Evolutionary conservation across 1,139 yeast genomes (phyloP).

Genomic region (Lipomyces yarrowii): DNA sequence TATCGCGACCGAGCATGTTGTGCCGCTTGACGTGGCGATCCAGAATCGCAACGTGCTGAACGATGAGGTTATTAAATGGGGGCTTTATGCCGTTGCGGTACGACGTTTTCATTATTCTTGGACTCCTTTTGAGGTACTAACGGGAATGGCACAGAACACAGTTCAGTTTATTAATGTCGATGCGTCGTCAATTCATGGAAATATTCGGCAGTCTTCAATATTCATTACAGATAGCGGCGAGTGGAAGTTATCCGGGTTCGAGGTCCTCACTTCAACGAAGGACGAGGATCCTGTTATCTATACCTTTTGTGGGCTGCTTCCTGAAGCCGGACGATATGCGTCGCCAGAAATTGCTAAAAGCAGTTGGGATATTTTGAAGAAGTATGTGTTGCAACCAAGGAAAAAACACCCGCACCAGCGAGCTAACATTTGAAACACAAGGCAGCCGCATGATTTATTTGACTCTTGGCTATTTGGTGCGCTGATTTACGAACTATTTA

Average conservation of each 20-base stretch:
- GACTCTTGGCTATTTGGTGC: constrained; percentile 70
- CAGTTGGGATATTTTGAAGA: constrained; percentile 52
- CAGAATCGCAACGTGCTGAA: constrained; percentile 30
- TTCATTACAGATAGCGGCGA: constrained; percentile 72
- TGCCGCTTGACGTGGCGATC: constrained; percentile 51
- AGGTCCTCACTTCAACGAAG: constrained; percentile 54
- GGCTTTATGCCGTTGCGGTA: constrained; percentile 58
- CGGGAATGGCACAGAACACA: constrained; percentile 43
- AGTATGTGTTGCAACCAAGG: constrained; percentile 30
- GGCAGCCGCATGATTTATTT: constrained; percentile 33
- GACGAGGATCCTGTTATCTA: constrained; percentile 37
- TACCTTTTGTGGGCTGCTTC: constrained; percentile 41
- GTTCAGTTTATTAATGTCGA: constrained; percentile 64
- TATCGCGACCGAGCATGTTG: constrained; percentile 74
- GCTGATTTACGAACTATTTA: constrained; percentile 55
- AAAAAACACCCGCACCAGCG: neutral
- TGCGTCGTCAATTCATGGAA: constrained; percentile 68
- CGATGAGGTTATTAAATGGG: constrained; percentile 54
- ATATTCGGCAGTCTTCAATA: constrained; percentile 58
- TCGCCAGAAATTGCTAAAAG: constrained; percentile 51
- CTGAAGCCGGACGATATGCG: constrained; percentile 42
- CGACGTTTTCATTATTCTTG: neutral
- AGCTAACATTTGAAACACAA: neutral
- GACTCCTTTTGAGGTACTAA: neutral
- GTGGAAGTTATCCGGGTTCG: constrained; percentile 87